Evolutionary conservation across 129 eudicot genomes (phyloP), one percentile per base, ranked within the genome.

Genomic region (Silybum marianum): DNA sequence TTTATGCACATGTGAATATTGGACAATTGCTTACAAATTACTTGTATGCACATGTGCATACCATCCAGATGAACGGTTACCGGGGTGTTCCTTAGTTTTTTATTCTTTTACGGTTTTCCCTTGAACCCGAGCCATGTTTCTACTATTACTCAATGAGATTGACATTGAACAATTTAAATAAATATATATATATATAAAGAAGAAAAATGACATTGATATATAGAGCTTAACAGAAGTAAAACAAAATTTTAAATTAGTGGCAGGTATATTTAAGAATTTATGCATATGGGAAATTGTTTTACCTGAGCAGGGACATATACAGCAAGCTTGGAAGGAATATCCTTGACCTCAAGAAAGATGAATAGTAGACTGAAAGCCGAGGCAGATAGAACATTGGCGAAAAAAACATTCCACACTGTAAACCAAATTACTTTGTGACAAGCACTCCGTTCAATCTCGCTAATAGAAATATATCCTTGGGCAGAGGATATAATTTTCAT

Each of bases 251-350:
- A 19, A 18, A 58, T 46, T 25, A 69, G 51, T 68, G 66, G 51
- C 19, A 12, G 18, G 30, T 10, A 40, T 48, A 46, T 38, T 70
- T 70, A 60, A 69, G 68, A n/a, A 39, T 70, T 34, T 11, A 42
- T 42, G 40, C 28, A 69, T 69, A 66, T 13, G 60, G 34, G 11
- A 79, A 60, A 22, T 68, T 14, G 25, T 21, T 74, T 74, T 58
- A 91, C 97, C 91, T 85, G 90, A 24, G 90, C 89, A 7, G 97
- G 97, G 26, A 91, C 97, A 14, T 84, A 83, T 32, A 86, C 88
- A 60, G 93, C 97, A 63, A 91, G 84, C 82, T 69, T 81, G 23
- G 87, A 42, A 25, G 91, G 93, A 75, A 89, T 76, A 21, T 89
- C 77, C 81, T 83, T 87, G 75, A 84, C 30, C 76, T 91, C 88